Evolutionary conservation across 1,284 basidiomycete species (phyloP), one percentile per base, ranked within the genome.

Genomic region (Pascua sp.): DNA sequence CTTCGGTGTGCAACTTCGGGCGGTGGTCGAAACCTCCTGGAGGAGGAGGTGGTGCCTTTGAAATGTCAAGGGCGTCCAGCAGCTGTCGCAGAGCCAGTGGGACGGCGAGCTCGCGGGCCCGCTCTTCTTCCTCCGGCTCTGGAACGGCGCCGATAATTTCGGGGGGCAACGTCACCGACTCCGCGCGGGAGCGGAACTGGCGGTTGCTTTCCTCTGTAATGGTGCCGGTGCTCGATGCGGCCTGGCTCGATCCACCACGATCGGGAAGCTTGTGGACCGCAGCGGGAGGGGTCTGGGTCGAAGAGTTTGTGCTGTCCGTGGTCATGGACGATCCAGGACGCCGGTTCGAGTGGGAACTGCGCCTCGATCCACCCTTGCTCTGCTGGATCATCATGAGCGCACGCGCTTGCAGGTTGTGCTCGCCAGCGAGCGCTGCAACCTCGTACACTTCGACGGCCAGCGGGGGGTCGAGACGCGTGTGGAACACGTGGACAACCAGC

Each of bases 401-500:
- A 42, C 91, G 82, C 64, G 95, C 91, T 70, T 95, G 90, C 53
- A 97, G 79, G 67, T 88, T 89, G 64, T 90, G 85, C 73, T 89
- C 90, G 65, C 86, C 89, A 70, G 91, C 93, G 10, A 96, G 80
- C 1, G 91, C 92, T 7, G 93, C 91, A 8, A 95, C 90, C 72
- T 95, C 92, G 72, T 95, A 94, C 32, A 96, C 88, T 43, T 89
- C 90, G 10, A 94, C 89, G 12, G 89, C 90, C 9, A 87, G 90
- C 9, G 85, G 83, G 62, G 89, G 89, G 43, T 88, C 89, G 24
- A 97, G 77, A 15, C 88, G 84, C 39, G 86, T 84, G 70, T 98
- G 94, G 84, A 97, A 89, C 1, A 91, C 90, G 73, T 98, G 93
- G 62, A 88, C 88, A 12, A 92, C 90, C 38, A 95, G 81, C 11